phyloP scores from a whole-genome alignment of 306 rosid genomes.

The Prunus persica region Prunus_persica_NCBIv2 NC_034012.1:722501-723000 shows the following conservation, averaged over 20 bases:
- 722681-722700: background rate
- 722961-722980: conserved; percentile 66
- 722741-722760: background rate
- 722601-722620: background rate
- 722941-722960: conserved; percentile 82
- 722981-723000: conserved; percentile 42
- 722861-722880: conserved; percentile 14
- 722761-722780: background rate
- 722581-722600: background rate
- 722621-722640: background rate
- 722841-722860: background rate
- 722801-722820: background rate
- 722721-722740: background rate
- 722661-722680: conserved; percentile 10
- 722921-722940: conserved; percentile 77
- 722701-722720: background rate
- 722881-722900: conserved; percentile 97
- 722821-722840: background rate
- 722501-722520: background rate
- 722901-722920: conserved; percentile 84
- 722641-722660: conserved; percentile 4
- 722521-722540: background rate
- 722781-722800: background rate
- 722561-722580: background rate
- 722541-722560: too few species aligned